Percentiles rank a stretch among this genome's conserved stretches.
Conservation (phyloP, 2,329 filamentous ascomycete genomes). For the Trichoderma sp. region DNA sequence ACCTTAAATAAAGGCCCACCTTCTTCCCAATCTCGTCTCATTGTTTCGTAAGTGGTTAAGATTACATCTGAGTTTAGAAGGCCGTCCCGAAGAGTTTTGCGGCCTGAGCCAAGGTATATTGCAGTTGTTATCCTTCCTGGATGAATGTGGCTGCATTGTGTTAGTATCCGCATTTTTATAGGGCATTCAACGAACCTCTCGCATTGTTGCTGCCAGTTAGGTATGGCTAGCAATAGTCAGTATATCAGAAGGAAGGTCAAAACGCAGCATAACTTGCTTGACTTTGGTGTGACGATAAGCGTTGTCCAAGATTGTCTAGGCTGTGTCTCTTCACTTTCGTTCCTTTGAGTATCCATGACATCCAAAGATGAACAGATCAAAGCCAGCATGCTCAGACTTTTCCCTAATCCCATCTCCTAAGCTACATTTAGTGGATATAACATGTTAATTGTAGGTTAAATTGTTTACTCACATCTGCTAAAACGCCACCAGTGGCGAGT, state of each 20-base stretch:
- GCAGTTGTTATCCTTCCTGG: not conserved
- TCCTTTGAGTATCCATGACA: conserved; percentile 15
- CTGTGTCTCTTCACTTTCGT: not conserved
- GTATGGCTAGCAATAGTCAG: conserved; percentile 32
- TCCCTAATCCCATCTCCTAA: conserved; percentile 41
- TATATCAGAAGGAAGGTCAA: rapidly evolving
- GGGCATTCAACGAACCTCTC: not conserved
- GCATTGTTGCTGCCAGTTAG: conserved; percentile 30
- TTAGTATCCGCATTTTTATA: not conserved
- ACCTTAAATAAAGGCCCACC: not conserved
- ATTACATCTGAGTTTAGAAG: conserved; percentile 14
- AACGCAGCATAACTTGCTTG: not conserved
- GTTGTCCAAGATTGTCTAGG: conserved; percentile 29
- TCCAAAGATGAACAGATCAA: conserved; percentile 32
- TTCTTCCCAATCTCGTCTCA: conserved; percentile 31
- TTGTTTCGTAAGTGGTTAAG: conserved; percentile 40
- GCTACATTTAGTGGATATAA: not conserved
- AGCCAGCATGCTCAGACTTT: conserved; percentile 34
- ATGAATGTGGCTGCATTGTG: not conserved
- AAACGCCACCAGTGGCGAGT: not conserved
- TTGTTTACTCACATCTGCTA: not conserved
- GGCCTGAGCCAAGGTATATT: not conserved
- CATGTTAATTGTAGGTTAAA: not conserved
- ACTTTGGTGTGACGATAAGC: conserved; percentile 21
- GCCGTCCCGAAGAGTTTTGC: not conserved